These are phyloP conservation scores for Debaryomyces udenii DNA, from an alignment of 1,139 yeast species.

Conservation along the genomic window DNA sequence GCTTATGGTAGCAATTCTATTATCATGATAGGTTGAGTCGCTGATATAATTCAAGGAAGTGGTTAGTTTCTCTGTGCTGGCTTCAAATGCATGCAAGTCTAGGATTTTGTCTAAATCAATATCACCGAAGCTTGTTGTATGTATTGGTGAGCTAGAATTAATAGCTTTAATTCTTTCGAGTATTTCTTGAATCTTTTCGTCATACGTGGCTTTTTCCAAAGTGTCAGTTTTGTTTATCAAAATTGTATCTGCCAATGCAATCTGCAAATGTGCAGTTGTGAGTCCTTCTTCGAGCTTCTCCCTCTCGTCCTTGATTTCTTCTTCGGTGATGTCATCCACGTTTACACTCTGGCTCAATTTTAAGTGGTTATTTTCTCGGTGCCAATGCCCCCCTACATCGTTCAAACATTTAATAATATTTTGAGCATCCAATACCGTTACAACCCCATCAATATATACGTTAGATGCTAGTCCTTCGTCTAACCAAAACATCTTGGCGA, in stretches of 20 bases:
- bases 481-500: constrained; percentile 96
- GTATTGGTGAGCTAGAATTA: constrained; percentile 69
- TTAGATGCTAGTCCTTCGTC: constrained; percentile 85
- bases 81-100: constrained; percentile 81
- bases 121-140: constrained; percentile 72
- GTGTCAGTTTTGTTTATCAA: constrained; percentile 77
- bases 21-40: constrained; percentile 39
- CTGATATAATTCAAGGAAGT: constrained; percentile 19
- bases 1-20: constrained; percentile 65
- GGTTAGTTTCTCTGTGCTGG: constrained; percentile 36
- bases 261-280: constrained; percentile 86
- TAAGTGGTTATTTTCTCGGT: constrained; percentile 42
- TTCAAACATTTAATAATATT: constrained; percentile 68
- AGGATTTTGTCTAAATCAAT: constrained; percentile 61
- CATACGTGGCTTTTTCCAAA: constrained; percentile 22
- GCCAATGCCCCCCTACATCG: constrained; percentile 67
- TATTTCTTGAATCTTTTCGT: constrained; percentile 26
- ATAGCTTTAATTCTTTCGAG: constrained; percentile 52
- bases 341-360: constrained; percentile 24
- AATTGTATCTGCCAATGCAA: constrained; percentile 85
- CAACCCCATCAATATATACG: constrained; percentile 88
- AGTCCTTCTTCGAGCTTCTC: constrained; percentile 46
- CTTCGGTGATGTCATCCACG: constrained; percentile 27
- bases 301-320: constrained; percentile 40
- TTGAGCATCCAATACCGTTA: constrained; percentile 85